Conservation (phyloP, 208 protist species). For the Trypanosomatidae sp. region DNA sequence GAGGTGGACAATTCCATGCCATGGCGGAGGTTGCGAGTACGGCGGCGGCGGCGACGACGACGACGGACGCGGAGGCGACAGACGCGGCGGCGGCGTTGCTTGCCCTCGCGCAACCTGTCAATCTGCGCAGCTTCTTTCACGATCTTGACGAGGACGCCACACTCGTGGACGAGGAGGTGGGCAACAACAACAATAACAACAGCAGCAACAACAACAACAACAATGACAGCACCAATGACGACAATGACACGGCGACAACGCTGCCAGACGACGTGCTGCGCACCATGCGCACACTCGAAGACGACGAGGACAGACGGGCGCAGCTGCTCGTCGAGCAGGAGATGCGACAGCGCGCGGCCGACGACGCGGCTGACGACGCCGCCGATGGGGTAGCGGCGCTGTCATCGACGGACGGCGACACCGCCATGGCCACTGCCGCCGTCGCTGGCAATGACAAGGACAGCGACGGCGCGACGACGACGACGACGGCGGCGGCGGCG, state of each 20-base stretch:
- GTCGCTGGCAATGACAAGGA: not conserved
- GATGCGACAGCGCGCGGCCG: slow-evolving; percentile 24
- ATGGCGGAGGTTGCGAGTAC: slow-evolving; percentile 43
- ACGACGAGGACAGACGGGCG: slow-evolving; percentile 62
- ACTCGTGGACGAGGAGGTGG: slow-evolving; percentile 5
- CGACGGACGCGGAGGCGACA: slow-evolving; percentile 29
- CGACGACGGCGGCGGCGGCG: not conserved
- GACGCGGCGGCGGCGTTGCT: slow-evolving; percentile 57
- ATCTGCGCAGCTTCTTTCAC: slow-evolving; percentile 80
- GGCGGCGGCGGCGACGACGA: slow-evolving; percentile 46
- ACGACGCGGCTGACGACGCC: slow-evolving; percentile 23
- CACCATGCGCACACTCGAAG: slow-evolving; percentile 58
- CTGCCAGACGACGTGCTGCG: slow-evolving; percentile 18
- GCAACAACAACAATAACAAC: not conserved
- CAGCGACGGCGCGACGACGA: not conserved
- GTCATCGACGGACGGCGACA: not conserved
- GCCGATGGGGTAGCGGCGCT: slow-evolving; percentile 11
- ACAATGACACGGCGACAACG: not conserved
- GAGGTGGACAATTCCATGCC: slow-evolving; percentile 86
- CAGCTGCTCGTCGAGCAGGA: slow-evolving; percentile 45
- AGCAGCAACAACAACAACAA: not conserved
- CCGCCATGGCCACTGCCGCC: not conserved
- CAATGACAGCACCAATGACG: not conserved
- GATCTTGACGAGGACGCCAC: slow-evolving; percentile 77
- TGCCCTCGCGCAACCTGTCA: slow-evolving; percentile 47